Percentiles rank a stretch among this genome's conserved stretches.
phyloP scores from a whole-genome alignment of 202 grass and related monocot genomes.

The Carex arenaria region DNA sequence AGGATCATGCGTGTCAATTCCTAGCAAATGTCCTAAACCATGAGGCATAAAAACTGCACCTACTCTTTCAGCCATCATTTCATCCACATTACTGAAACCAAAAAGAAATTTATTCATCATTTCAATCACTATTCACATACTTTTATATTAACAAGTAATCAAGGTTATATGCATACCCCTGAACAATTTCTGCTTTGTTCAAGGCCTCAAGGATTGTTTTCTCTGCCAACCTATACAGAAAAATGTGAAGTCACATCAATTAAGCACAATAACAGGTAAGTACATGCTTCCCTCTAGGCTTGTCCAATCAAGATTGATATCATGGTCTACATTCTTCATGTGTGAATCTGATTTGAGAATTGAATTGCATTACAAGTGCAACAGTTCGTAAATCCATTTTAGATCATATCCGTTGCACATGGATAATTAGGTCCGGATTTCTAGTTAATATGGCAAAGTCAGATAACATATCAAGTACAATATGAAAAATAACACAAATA shows the following conservation, averaged over 20 bases:
- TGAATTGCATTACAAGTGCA: not conserved
- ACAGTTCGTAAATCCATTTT: not conserved
- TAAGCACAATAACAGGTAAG: not conserved
- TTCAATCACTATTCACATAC: slow-evolving; percentile 5
- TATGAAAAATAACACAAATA: not conserved
- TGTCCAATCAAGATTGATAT: not conserved
- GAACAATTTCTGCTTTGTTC: slow-evolving; percentile 55
- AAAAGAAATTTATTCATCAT: slow-evolving; percentile 22
- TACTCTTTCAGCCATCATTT: slow-evolving; percentile 81
- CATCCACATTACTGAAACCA: slow-evolving; percentile 61
- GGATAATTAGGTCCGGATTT: not conserved
- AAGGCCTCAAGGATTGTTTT: slow-evolving; percentile 72
- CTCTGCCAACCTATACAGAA: slow-evolving; percentile 61
- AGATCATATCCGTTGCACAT: not conserved
- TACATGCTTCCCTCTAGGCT: not conserved
- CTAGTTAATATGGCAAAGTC: not conserved
- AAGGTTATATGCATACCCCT: slow-evolving; percentile 37
- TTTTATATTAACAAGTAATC: slow-evolving; percentile 28
- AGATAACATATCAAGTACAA: not conserved
- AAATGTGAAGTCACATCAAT: slow-evolving; percentile 1
- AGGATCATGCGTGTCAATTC: slow-evolving; percentile 96
- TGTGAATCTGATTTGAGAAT: not conserved
- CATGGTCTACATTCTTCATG: not conserved
- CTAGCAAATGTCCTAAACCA: slow-evolving; percentile 95
- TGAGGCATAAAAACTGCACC: slow-evolving; percentile 96